Percentiles rank a stretch among this genome's conserved stretches.
phyloP scores from a whole-genome alignment of 345 rosid species.

The Hibiscus tridactylites region DNA sequence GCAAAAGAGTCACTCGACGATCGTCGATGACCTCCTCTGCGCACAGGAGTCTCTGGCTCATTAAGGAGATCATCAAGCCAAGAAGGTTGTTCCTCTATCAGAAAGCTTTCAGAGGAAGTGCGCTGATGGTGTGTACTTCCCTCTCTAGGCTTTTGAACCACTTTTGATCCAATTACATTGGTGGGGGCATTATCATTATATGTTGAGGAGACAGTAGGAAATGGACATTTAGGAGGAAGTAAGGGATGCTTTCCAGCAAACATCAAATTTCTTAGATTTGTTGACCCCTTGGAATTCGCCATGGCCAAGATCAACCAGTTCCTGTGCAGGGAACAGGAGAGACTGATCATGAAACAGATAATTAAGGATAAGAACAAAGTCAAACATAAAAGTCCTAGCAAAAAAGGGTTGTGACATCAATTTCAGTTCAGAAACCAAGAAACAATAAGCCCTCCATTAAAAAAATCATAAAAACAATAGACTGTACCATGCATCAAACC shows the following conservation, averaged over 20 bases:
- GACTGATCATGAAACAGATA: not conserved
- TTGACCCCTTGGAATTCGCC: constrained; percentile 76
- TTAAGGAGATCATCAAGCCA: constrained; percentile 99
- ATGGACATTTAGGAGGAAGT: constrained; percentile 93
- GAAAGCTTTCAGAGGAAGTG: constrained; percentile 80
- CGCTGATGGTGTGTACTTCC: constrained; percentile 64
- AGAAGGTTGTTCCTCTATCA: constrained; percentile 89
- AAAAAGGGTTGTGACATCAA: not conserved
- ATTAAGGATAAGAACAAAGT: not conserved
- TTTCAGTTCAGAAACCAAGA: not conserved
- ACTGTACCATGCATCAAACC: not conserved
- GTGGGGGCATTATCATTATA: constrained; percentile 57
- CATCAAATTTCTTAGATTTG: constrained; percentile 56
- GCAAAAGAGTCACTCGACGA: constrained; percentile 98
- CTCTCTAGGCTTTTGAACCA: constrained; percentile 57
- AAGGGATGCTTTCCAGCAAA: constrained; percentile 67
- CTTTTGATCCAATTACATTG: constrained; percentile 53
- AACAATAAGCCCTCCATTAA: not conserved
- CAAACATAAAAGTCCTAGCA: not conserved
- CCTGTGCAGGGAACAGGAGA: constrained; percentile 23
- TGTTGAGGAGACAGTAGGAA: constrained; percentile 59
- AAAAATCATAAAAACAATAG: not conserved
- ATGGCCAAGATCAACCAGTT: constrained; percentile 31
- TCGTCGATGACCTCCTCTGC: constrained; percentile 86
- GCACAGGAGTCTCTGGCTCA: constrained; percentile 91